These are phyloP conservation scores for Trichomonas tenax DNA, from an alignment of 208 protist genomes.

Conservation along the genomic window DNA sequence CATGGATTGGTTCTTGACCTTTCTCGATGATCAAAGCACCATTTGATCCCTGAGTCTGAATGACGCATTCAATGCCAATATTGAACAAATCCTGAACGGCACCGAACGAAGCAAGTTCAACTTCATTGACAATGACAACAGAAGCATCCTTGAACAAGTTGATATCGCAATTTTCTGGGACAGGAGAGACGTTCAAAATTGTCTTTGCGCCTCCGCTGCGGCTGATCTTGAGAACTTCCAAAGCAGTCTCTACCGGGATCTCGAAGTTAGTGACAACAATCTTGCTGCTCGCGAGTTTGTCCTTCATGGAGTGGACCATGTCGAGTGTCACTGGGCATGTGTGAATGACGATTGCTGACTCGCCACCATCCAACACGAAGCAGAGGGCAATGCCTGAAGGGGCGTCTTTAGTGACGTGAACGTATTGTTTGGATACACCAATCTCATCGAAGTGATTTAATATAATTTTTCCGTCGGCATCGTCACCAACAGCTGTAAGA, in stretches of 20 bases:
- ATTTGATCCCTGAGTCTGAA: not conserved
- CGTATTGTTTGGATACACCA: not conserved
- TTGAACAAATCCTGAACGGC: not conserved
- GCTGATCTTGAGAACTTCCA: not conserved
- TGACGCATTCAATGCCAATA: not conserved
- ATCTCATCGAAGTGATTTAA: not conserved
- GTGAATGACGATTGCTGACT: not conserved
- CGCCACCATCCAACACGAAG: not conserved
- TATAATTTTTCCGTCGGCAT: not conserved
- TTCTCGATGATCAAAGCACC: not conserved
- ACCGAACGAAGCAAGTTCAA: not conserved
- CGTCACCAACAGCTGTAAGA: not conserved
- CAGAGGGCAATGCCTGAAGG: not conserved
- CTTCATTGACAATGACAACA: not conserved
- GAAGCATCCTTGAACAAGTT: not conserved
- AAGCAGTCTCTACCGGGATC: not conserved
- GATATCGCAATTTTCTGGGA: not conserved
- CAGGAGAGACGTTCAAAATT: not conserved
- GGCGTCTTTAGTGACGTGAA: not conserved
- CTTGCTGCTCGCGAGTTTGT: not conserved
- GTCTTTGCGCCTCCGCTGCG: not conserved
- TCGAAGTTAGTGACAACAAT: not conserved
- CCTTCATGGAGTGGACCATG: not conserved
- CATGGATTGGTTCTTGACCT: not conserved
- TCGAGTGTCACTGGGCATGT: not conserved